Base-by-base conservation (phyloP, 177 flowering plant species). In the Vitis hybrid region DNA sequence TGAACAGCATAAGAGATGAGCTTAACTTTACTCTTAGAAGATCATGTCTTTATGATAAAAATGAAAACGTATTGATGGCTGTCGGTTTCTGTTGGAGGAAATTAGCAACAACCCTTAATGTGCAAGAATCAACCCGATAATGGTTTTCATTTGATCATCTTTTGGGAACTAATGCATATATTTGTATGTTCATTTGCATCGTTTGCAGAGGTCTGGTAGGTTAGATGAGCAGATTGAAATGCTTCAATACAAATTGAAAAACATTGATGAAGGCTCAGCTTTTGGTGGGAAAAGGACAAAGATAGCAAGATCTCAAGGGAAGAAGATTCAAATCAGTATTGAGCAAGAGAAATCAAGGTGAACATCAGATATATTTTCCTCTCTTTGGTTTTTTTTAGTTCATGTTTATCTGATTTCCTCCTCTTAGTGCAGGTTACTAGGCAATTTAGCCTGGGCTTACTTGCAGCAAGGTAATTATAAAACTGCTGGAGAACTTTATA, bases 381-480 rank as follows among this genome's bases (percentile, higher is more conserved):
- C 70, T 52, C 18, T 59, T 19, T 54, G n/a, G 65, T 32, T 56
- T 40, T 10, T 45, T 56, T 7, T 8, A 17, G 6, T 48, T 57
- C 51, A 48, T 23, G 8, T 45, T 60, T 21, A 17, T 52, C 52
- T 62, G 13, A 65, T 17, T 45, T 62, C n/a, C 64, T 21, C 58
- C 45, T n/a, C 8, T 54, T 32, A 23, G 15, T 70, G 65, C 82
- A 94, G 97, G 82, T 65, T 94, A 52, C 69, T 93, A 32, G 99
- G 99, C 50, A 95, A 95, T 75, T 78, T 95, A 80, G 99, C 90
- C 10, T 95, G 97, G 98, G 97, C 96, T 64, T 80, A 88, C 82
- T 69, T 95, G 84, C 98, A 88, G 80, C 79, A 77, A 56, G 73
- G 80, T 58, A 77, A 89, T 45, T 90, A 79, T 68, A 76, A 71